Base-by-base conservation (phyloP, 2,329 filamentous ascomycete genomes). In the Microsporum canis region DNA sequence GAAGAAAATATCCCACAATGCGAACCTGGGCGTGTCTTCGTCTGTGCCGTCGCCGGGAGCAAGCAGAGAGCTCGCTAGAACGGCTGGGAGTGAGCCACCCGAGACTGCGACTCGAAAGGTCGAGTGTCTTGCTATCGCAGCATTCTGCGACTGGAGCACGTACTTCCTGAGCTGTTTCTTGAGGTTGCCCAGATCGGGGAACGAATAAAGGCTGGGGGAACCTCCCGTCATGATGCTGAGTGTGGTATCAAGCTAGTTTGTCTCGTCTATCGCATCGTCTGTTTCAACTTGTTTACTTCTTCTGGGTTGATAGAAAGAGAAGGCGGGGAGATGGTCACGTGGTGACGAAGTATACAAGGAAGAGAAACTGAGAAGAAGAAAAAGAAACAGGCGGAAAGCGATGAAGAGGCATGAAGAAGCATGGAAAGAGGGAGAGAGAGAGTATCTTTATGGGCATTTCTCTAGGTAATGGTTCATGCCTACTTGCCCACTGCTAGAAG, bases 1-100 rank as follows among this genome's bases (percentile, higher is more conserved):
- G 76, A 96, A 97, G 82, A 97, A 99, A 71, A 99, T 89, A 71
- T 97, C 89, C 94, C 94, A 99, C 75, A 89, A 90, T 72, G 82
- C 79, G 76, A 95, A 96, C 69, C 88, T 80, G 67, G 91, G 76
- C 3, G 78, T 81, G 71, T 91, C 88, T 61, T 86, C 77, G 8
- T 68, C 65, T 41, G 72, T 74, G 57, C 76, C 79, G 63, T 78
- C 74, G 76, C 76, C 66, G 70, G 77, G 68, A 23, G 83, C 71
- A 31, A 97, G 84, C 8, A 97, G 84, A 7, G 91, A 91, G 73
- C 89, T 84, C 53, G 91, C 90, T 47, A 99, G 86, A 12, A 87
- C 89, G 71, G 90, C 87, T 61, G 94, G 94, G 53, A 99, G 84
- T 14, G 91, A 96, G 68, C 94, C 94, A 67, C 94, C 94, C 0